Evolutionary conservation across 768 basidiomycete genomes (phyloP).

Genomic region (Pulveroboletus sp.): DNA sequence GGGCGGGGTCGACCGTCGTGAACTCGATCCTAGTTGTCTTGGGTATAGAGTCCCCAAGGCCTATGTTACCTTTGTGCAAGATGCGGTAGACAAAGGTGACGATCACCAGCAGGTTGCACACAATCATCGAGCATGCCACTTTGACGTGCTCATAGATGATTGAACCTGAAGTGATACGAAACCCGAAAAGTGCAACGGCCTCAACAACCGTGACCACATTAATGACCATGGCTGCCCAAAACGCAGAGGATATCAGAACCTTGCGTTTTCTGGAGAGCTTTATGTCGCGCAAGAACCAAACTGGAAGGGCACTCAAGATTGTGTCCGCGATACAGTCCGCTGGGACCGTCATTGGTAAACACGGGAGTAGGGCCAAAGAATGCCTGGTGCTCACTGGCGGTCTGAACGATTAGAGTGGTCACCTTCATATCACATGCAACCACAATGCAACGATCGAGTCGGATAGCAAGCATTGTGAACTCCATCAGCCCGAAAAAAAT

Average conservation of each 20-base stretch:
- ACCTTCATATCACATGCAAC: slow-evolving; percentile 3
- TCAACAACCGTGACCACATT: slow-evolving; percentile 17
- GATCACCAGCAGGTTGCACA: slow-evolving; percentile 27
- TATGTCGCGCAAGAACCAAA: slow-evolving; percentile 13
- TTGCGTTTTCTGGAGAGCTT: slow-evolving; percentile 14
- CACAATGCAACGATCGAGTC: slow-evolving; percentile 9
- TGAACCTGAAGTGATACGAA: background rate
- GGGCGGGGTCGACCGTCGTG: slow-evolving; percentile 12
- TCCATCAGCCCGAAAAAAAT: slow-evolving; percentile 15
- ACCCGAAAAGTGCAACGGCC: slow-evolving; percentile 3
- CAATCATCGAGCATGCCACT: slow-evolving; percentile 15
- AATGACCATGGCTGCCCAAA: slow-evolving; percentile 24
- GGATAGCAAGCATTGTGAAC: slow-evolving; percentile 3
- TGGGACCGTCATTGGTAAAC: background rate
- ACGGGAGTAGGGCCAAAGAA: background rate
- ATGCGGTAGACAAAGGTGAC: slow-evolving; percentile 18
- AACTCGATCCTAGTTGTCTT: slow-evolving; percentile 2
- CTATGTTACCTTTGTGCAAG: background rate
- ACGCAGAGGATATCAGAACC: slow-evolving; percentile 17
- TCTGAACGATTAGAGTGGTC: slow-evolving; percentile 7
- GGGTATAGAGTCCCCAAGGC: background rate
- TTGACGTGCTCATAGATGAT: slow-evolving; percentile 25
- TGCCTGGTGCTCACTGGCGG: slow-evolving; percentile 7
- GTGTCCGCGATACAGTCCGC: slow-evolving; percentile 22
- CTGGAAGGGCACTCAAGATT: slow-evolving; percentile 19